Evolutionary conservation across 257 asterid species (phyloP), one percentile per base, ranked within the genome.

Genomic region (Scutellaria minor): DNA sequence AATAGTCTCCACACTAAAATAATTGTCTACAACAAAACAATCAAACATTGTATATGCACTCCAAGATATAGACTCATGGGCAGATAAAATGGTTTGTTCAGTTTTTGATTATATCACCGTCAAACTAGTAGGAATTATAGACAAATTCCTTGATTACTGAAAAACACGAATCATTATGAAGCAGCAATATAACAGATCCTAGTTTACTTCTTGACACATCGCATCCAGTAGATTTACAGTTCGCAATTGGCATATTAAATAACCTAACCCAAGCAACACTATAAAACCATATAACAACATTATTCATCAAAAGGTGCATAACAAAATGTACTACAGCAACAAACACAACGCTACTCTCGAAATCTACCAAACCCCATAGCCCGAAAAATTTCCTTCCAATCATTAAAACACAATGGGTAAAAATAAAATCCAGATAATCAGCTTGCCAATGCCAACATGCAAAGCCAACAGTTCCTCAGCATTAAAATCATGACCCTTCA

Each of bases 391-490:
- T 6, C 57, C 18, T 63, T 12, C 47, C 63, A 47, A 69, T 47
- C 14, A 60, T 12, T 7, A 39, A 2, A 14, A 8, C 46, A 22
- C 44, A 61, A 27, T 9, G 40, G 35, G 8, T 6, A 1, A 1
- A 15, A 6, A 55, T 2, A 7, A 5, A 56, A 12, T 12, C 62
- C 54, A 70, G 2, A 2, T 31, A n/a, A 42, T 22, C 9, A 31
- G 37, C 66, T 50, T 45, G 13, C 35, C 65, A 27, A 45, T 7
- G 20, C 46, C 14, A 13, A 53, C 44, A 39, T 7, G 10, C 55
- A 68, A 47, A 44, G 51, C 61, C 13, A 15, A n/a, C 6, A 71
- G 45, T 47, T 50, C 53, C 45, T 37, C 22, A 75, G 14, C 9
- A 7, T 10, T 7, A 48, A 48, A 45, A 50, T 14, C 76, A 35